Conservation (phyloP, 75 land plant genomes). For the Sequoia sempervirens region DNA sequence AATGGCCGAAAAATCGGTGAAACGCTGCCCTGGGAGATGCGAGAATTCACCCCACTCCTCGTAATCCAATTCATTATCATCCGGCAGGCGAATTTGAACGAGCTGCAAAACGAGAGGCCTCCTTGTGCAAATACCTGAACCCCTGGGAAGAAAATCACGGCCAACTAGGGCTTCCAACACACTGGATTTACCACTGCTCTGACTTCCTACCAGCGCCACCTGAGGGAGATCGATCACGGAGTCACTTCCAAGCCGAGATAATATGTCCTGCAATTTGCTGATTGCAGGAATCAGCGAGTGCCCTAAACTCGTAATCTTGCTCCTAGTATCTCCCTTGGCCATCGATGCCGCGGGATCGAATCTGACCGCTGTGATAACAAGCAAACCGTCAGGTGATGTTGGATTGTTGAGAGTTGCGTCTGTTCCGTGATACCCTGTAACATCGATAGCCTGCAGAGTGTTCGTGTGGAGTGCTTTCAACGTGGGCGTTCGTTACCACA, state of each 20-base stretch:
- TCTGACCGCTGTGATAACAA: background rate
- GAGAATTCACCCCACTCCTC: constrained; percentile 80
- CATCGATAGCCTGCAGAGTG: background rate
- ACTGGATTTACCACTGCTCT: constrained; percentile 94
- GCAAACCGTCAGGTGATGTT: background rate
- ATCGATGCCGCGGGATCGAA: background rate
- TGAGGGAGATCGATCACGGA: constrained; percentile 81
- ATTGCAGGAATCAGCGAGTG: constrained; percentile 74
- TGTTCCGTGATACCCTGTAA: background rate
- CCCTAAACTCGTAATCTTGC: constrained; percentile 25
- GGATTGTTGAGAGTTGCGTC: background rate
- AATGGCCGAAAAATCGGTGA: constrained; percentile 66
- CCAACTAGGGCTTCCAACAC: constrained; percentile 90
- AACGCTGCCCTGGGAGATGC: constrained; percentile 61
- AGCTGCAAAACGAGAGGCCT: constrained; percentile 82
- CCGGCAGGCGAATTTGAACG: constrained; percentile 32
- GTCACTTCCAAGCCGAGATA: constrained; percentile 66
- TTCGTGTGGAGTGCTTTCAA: background rate
- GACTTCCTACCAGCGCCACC: constrained; percentile 86
- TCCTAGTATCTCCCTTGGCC: background rate
- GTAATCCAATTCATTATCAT: constrained; percentile 30
- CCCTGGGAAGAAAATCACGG: constrained; percentile 76
- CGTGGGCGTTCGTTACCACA: background rate
- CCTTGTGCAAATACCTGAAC: constrained; percentile 73
- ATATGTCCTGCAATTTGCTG: constrained; percentile 84